Evolutionary conservation across 495 filamentous ascomycete species (phyloP).

Genomic region (Penicillium nucicola): DNA sequence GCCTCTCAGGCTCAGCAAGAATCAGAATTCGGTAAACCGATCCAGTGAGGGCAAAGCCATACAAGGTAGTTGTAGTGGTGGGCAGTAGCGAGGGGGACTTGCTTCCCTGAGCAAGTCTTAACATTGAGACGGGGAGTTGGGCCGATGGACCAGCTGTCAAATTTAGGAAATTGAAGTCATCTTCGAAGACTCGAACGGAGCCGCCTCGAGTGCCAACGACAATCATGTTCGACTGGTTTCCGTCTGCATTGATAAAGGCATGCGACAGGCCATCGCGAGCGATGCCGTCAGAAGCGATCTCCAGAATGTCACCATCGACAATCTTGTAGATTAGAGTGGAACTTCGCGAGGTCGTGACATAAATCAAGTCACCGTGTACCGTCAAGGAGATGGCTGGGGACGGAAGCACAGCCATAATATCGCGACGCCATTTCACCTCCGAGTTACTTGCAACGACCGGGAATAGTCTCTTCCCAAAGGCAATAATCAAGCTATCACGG

Average conservation of each 20-base stretch:
- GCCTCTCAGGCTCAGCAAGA: constrained; percentile 51
- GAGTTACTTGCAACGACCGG: constrained; percentile 34
- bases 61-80: constrained; percentile 18
- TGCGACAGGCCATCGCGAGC: constrained; percentile 40
- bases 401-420: constrained; percentile 30
- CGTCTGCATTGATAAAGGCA: background rate
- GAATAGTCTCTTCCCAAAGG: constrained; percentile 34
- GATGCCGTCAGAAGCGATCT: constrained; percentile 27
- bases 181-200: constrained; percentile 29
- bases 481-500: constrained; percentile 37
- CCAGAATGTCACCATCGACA: constrained; percentile 25
- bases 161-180: constrained; percentile 22
- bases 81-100: constrained; percentile 11
- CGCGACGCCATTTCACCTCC: constrained; percentile 26
- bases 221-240: background rate
- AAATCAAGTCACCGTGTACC: constrained; percentile 34
- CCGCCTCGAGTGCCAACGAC: constrained; percentile 28
- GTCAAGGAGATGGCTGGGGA: constrained; percentile 45
- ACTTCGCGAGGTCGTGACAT: constrained; percentile 42
- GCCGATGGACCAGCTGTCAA: constrained; percentile 25
- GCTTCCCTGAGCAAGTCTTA: constrained; percentile 21
- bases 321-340: constrained; percentile 39
- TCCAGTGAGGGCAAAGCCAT: constrained; percentile 66
- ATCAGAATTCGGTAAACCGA: constrained; percentile 60
- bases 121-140: constrained; percentile 32